Evolutionary conservation across 192 early-diverging fungal species (phyloP), one percentile per base, ranked within the genome.

Genomic region (Mortierella claussenii): DNA sequence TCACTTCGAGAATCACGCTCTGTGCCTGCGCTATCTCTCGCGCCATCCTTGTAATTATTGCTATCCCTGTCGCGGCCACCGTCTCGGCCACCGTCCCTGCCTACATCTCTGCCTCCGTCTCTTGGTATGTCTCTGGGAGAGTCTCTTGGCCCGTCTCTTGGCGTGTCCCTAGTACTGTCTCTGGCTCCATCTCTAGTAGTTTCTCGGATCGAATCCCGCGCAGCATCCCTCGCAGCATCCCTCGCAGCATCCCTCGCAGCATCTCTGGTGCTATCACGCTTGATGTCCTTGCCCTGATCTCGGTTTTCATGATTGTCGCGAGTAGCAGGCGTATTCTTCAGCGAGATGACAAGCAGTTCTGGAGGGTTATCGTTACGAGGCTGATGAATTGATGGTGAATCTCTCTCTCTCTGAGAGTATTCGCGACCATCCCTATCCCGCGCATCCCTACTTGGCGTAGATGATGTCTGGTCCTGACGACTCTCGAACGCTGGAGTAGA

Each of bases 331-430:
- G 43, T 44, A 20, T 53, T 42, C 28, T 70, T 70, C 3, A 70
- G 23, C 1, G 68, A 62, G 9, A 70, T 70, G 18, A 70, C 68
- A 10, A 70, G 68, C 0, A 70, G 45, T 28, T 69, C 67, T 10
- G 56, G 56, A 0, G 42, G 27, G 2, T 48, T 43, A 1, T 70
- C 68, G 9, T 34, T 2, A 17, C 68, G 54, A 0, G 59, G 27
- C 23, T 50, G 59, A 15, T 31, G 30, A 26, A 10, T 12, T 4
- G 42, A 21, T 42, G 42, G 20, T 26, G 23, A 1, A 13, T 65
- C 43, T 24, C 63, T 34, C 13, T 67, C 46, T 40, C 55, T 56
- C 9, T 48, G n/a, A 4, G 46, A 1, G 0, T 18, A 24, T 4
- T 62, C 60, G 15, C 60, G 60, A 2, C 17, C 30, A 45, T 64